Base-by-base conservation (phyloP, 2,329 filamentous ascomycete species). In the Zymoseptoria ardabiliae region DNA sequence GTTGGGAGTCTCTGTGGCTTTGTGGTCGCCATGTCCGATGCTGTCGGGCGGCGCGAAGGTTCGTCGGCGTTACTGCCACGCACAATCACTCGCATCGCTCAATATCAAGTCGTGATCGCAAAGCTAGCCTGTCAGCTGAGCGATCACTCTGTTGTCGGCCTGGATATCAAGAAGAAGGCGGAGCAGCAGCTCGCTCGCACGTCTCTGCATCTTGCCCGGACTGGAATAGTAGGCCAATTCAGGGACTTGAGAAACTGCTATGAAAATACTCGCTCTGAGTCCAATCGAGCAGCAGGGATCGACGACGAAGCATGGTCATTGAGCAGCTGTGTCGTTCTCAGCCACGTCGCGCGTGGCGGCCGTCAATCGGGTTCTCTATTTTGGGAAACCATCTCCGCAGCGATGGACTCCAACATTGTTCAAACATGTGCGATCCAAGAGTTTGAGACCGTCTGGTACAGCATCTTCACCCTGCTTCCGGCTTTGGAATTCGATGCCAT, bases 401-500 rank as follows among this genome's bases (percentile, higher is more conserved):
- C 73, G 68, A 62, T 71, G 74, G 30, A 57, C 64, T 45, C 23
- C 60, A 50, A 62, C 2, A 54, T 70, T 6, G 41, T 58, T 7
- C 64, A 57, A 2, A 60, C 69, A 21, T 53, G 53, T 45, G 56
- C 48, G 10, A 53, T 78, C 6, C 62, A 65, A 19, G 60, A 65
- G 55, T 70, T 77, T 17, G 72, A 79, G 56, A 63, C 68, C 51
- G 61, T 72, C 13, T 77, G 76, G 73, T 72, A 75, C 50, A 72
- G 73, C n/a, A 49, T 83, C 1, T 83, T 85, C 64, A 77, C 75
- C 1, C 65, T 82, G 1, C 72, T 85, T 11, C 83, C 84, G 1
- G 74, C 82, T 17, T 69, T 77, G 7, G 81, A 83, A 60, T 70
- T 86, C 21, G 79, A 84, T 63, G 60, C 69, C 1, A 66, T 70